Conservation (phyloP, 2,329 filamentous ascomycete genomes). For the Penicillium sp. region DNA sequence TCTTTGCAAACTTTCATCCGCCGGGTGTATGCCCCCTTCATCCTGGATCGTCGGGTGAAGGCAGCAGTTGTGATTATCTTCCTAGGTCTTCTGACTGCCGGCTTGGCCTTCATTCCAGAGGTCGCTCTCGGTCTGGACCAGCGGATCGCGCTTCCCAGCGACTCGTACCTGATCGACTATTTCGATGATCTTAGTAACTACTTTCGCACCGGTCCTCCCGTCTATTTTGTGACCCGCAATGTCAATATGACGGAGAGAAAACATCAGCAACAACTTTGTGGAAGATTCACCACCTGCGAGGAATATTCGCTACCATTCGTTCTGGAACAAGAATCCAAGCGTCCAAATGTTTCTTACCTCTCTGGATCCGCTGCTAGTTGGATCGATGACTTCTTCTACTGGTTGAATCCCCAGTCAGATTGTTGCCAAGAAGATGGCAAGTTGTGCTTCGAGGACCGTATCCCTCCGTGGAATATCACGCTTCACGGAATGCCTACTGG, state of each 20-base stretch:
- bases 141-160: constrained; percentile 86
- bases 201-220: constrained; percentile 84
- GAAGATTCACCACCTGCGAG: constrained; percentile 85
- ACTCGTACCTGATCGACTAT: constrained; percentile 92
- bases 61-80: constrained; percentile 74
- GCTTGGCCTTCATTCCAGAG: constrained; percentile 77
- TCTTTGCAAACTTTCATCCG: constrained; percentile 82
- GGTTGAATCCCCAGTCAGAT: constrained; percentile 85
- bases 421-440: constrained; percentile 69
- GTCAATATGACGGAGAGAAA: constrained; percentile 73
- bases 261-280: constrained; percentile 84
- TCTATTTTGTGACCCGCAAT: constrained; percentile 88
- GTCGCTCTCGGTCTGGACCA: constrained; percentile 89
- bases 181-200: constrained; percentile 96
- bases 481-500: constrained; percentile 90
- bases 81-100: constrained; percentile 81
- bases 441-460: constrained; percentile 74
- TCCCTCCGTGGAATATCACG: constrained; percentile 84
- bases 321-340: constrained; percentile 89
- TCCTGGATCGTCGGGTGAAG: constrained; percentile 80
- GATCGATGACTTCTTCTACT: constrained; percentile 95
- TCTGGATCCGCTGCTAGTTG: constrained; percentile 86
- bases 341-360: constrained; percentile 82
- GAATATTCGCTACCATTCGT: constrained; percentile 81
- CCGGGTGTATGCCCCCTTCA: constrained; percentile 77